Base-by-base conservation (phyloP, 306 rosid species). In the Prunus mongolica region DNA sequence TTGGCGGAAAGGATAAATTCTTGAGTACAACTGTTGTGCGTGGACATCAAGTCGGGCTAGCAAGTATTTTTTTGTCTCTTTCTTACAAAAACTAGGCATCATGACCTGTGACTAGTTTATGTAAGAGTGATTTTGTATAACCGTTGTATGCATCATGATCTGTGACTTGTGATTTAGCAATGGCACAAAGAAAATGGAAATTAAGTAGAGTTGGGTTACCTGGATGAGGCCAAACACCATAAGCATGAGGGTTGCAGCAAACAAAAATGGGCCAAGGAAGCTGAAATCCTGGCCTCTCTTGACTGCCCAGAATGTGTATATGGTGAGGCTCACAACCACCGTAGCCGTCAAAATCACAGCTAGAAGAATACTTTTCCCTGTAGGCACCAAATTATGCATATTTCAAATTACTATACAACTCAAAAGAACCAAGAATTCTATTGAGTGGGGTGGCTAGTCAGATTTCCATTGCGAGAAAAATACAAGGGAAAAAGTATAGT, bases 241-340 rank as follows among this genome's bases (percentile, higher is more conserved):
- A 1, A 84, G 82, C 13, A 84, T 74, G 18, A 84, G 49, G 3
- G 71, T 8, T 50, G 87, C 75, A 16, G 84, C 87, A 16, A 80
- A 84, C 4, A 84, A 56, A 73, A 84, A 80, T 38, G 87, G 87
- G 19, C 77, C 84, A 1, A 84, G 82, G 73, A 84, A 80, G 32
- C 50, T 32, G 82, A 80, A 84, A 34, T 84, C 87, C 0, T 49
- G 63, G n/a, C 87, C 84, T 46, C 77, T 74, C 44, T 69, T 84
- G 4, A 77, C 84, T 13, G 84, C 87, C 84, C 79, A 76, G 65
- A 83, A 83, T 60, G 87, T 83, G 79, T 84, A 84, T 3, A 73
- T 24, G 2, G 87, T 84, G 13, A 84, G 79, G 61, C 77, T 32
- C 2, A 77, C 27, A 14, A 84, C 84, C 13, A 73, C 82, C 25